Evolutionary conservation across 2,329 filamentous ascomycete genomes (phyloP), one percentile per base, ranked within the genome.

Genomic region (Hymenoscyphus fraxineus): DNA sequence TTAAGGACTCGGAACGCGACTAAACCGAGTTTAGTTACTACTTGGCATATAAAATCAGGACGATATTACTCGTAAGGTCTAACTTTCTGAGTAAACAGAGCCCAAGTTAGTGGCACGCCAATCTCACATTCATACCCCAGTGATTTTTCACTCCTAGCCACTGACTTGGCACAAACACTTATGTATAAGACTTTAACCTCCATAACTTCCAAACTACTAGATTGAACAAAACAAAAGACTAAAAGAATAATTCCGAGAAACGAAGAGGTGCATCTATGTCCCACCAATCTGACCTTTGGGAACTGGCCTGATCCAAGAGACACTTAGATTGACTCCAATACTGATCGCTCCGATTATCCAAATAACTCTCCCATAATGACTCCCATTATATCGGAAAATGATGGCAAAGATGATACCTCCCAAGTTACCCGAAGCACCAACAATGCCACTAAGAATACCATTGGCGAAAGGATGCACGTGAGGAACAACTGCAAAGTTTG

Each of bases 331-430:
- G 31, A 93, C 77, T 0, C 73, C 86, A 65, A 96, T 85, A 68
- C 85, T 84, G 31, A 96, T 87, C 51, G 88, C 79, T 1, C 92
- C 92, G 72, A 93, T 92, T 64, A 94, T 88, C 90, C 90, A 94
- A 68, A 95, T 85, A 0, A 85, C 85, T 73, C 81, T 85, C 7
- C 81, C 83, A 72, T 93, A 94, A 72, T 88, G 78, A 0, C 78
- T 84, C 7, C 86, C 86, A 61, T 85, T 80, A 77, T 93, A 94
- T 59, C 91, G 82, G 81, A 93, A 96, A 72, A 91, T 85, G 73
- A 95, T 85, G 22, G 91, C 88, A 72, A 94, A 96, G 62, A 94
- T 77, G 60, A 96, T 85, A 13, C 92, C 93, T 4, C 93, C 93
- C 15, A 96, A 76, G 72, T 96, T 96, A 1, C 93, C 92, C 2